A percentile compares a stretch with the other conserved stretches of the same genome.
These are phyloP conservation scores for Lepidium africanum DNA, from an alignment of 345 rosid genomes.

Conservation along the genomic window DNA sequence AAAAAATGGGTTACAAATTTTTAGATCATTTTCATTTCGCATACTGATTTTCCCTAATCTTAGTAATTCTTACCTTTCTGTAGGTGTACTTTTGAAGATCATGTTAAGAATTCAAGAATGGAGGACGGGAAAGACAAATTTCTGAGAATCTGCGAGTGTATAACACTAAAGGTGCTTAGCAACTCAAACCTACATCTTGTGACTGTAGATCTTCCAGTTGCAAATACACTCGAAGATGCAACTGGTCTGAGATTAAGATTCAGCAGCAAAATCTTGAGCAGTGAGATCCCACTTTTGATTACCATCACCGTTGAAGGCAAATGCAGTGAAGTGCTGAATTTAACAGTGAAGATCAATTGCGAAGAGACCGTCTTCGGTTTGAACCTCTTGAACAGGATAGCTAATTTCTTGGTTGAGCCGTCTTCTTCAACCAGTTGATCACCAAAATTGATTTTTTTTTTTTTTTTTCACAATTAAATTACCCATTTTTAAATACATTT, in stretches of 20 bases:
- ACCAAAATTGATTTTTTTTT: not conserved
- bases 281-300: slow-evolving; percentile 65
- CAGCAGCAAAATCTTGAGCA: slow-evolving; percentile 81
- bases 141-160: slow-evolving; percentile 62
- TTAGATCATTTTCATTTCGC: not conserved
- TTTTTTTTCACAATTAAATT: not conserved
- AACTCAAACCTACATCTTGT: slow-evolving; percentile 73
- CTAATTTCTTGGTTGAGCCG: slow-evolving; percentile 54
- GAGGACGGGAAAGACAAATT: slow-evolving; percentile 57
- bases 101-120: slow-evolving; percentile 46
- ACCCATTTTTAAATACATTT: not conserved
- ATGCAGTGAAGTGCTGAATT: slow-evolving; percentile 57
- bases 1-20: not conserved
- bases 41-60: not conserved
- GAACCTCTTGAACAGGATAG: slow-evolving; percentile 73
- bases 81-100: slow-evolving; percentile 72
- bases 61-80: slow-evolving; percentile 2
- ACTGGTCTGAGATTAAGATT: slow-evolving; percentile 70
- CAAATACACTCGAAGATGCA: slow-evolving; percentile 70
- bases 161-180: slow-evolving; percentile 69
- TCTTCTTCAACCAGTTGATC: slow-evolving; percentile 11
- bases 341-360: slow-evolving; percentile 68
- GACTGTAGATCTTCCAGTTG: slow-evolving; percentile 71
- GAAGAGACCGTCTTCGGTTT: slow-evolving; percentile 92
- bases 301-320: slow-evolving; percentile 76